phyloP scores from a whole-genome alignment of 106 monocot genomes.

The Dendrobium officinale region DNA sequence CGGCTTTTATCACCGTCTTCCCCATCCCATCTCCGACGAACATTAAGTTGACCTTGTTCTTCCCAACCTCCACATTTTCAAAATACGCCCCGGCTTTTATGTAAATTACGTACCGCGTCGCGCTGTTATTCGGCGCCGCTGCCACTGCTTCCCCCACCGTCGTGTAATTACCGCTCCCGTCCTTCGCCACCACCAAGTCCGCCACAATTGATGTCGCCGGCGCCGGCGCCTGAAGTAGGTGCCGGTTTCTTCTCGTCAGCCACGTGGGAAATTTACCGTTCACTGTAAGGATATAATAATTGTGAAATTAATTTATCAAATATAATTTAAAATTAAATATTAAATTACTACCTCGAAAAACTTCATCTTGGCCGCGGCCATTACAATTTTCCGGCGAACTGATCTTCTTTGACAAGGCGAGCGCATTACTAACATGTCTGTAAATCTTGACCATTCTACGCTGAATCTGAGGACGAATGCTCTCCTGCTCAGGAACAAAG shows the following conservation, averaged over 20 bases:
- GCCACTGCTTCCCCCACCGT: slow-evolving; percentile 57
- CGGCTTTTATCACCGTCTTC: slow-evolving; percentile 80
- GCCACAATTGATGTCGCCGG: slow-evolving; percentile 7
- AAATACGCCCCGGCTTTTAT: slow-evolving; percentile 79
- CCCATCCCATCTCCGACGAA: slow-evolving; percentile 83
- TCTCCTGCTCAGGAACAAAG: slow-evolving; percentile 14
- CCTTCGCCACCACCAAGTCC: slow-evolving; percentile 61
- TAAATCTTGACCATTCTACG: slow-evolving; percentile 31
- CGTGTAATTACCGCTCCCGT: slow-evolving; percentile 68
- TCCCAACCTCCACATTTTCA: slow-evolving; percentile 73
- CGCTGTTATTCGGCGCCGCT: slow-evolving; percentile 46
- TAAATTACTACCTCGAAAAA: slow-evolving; percentile 21
- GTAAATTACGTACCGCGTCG: slow-evolving; percentile 60
- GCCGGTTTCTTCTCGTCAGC: slow-evolving; percentile 28
- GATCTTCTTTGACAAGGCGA: slow-evolving; percentile 68
- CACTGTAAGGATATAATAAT: background rate
- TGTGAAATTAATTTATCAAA: too few relatives aligned
- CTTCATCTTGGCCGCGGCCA: slow-evolving; percentile 11
- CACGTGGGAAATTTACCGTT: slow-evolving; percentile 41
- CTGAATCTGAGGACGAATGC: slow-evolving; percentile 28
- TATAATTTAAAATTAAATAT: background rate
- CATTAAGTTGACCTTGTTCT: slow-evolving; percentile 59
- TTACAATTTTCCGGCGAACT: background rate
- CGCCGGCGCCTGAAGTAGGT: slow-evolving; percentile 29
- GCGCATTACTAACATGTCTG: slow-evolving; percentile 62